Evolutionary conservation across 768 basidiomycete genomes (phyloP).

Genomic region (Pleurotus citrinopileatus): DNA sequence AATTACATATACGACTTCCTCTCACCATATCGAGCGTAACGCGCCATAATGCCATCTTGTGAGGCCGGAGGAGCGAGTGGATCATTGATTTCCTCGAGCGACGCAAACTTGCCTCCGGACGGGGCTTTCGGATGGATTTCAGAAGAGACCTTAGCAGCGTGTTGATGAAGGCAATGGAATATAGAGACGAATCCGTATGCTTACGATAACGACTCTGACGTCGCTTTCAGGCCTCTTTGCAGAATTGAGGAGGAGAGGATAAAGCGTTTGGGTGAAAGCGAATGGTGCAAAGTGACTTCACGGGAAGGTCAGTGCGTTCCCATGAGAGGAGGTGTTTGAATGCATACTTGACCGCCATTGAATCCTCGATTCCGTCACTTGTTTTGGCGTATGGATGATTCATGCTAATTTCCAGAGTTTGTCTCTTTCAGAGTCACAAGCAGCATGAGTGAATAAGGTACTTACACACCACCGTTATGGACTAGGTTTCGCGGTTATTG

Average conservation of each 20-base stretch:
- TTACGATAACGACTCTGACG: conserved; percentile 13
- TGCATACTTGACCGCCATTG: conserved; percentile 13
- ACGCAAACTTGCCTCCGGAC: conserved; percentile 15
- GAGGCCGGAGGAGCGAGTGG: conserved; percentile 13
- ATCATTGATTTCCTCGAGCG: conserved; percentile 19
- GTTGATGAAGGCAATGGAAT: background rate
- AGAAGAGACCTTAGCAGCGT: conserved; percentile 14
- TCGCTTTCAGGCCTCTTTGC: conserved; percentile 8
- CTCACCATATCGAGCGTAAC: conserved; percentile 16
- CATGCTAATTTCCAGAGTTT: conserved; percentile 3
- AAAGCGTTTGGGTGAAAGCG: conserved; percentile 11
- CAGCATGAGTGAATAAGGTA: background rate
- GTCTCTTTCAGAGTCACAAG: background rate
- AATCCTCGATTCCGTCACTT: conserved; percentile 13
- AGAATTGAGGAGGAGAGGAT: conserved; percentile 11
- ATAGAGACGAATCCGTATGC: background rate
- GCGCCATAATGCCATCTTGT: conserved; percentile 8
- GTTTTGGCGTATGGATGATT: conserved; percentile 14
- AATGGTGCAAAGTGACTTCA: conserved; percentile 14
- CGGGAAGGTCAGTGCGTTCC: background rate
- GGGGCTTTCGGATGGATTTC: conserved; percentile 12
- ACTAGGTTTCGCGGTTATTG: background rate
- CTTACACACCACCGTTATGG: conserved; percentile 7
- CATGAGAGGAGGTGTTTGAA: background rate
- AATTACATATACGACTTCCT: background rate